A percentile compares a stretch with the other conserved stretches of the same genome.
phyloP scores from a whole-genome alignment of 257 asterid genomes.

The Knoxia roxburghii region DNA sequence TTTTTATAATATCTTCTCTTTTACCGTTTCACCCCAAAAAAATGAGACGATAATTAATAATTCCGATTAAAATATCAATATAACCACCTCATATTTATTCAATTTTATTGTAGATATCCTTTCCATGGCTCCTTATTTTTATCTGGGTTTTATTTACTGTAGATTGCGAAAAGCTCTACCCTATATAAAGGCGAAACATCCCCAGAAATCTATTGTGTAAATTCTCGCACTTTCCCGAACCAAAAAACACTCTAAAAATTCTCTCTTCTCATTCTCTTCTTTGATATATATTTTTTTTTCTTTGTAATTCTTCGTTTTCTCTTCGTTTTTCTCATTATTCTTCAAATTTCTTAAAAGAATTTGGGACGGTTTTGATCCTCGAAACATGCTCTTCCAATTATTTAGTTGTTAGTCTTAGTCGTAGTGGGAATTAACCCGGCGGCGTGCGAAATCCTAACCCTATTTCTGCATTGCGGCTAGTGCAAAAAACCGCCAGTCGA shows the following conservation, averaged over 20 bases:
- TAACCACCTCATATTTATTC: too few species aligned
- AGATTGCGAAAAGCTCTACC: neutral
- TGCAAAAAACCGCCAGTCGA: neutral
- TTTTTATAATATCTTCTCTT: too few species aligned
- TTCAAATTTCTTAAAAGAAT: neutral
- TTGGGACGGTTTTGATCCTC: neutral
- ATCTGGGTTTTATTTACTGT: too few species aligned
- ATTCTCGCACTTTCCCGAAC: conserved; percentile 2
- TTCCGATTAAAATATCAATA: too few species aligned
- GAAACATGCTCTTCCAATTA: neutral
- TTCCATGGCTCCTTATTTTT: too few species aligned
- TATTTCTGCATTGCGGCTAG: conserved; percentile 9
- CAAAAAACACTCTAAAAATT: neutral
- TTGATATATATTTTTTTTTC: neutral
- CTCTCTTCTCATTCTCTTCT: neutral
- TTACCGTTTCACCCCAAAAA: too few species aligned
- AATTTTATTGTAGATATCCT: too few species aligned
- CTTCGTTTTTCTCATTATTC: neutral
- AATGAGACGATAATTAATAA: too few species aligned
- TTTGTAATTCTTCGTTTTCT: neutral
- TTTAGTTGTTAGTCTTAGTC: neutral
- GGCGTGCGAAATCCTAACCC: conserved; percentile 35
- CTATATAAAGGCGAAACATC: neutral
- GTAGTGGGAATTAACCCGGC: neutral
- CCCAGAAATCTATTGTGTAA: neutral